Conservation (phyloP, 164 flowering plant species). For the Kingdonia uniflora region DNA sequence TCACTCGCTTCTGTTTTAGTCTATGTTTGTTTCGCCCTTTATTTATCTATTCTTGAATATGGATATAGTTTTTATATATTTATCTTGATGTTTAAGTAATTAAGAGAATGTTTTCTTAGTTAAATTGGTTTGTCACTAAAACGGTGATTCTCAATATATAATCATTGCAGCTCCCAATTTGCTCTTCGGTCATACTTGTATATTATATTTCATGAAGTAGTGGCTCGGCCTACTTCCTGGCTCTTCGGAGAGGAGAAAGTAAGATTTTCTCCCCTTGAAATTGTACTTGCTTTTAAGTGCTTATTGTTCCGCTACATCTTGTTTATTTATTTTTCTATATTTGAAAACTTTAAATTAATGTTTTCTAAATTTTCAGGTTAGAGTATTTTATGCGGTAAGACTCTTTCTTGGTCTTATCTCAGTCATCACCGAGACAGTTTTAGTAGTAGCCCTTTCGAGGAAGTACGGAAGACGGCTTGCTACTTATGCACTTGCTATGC, state of each 20-base stretch:
- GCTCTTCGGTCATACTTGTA: conserved; percentile 87
- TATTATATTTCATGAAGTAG: conserved; percentile 68
- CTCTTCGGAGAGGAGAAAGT: conserved; percentile 69
- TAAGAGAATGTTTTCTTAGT: conserved; percentile 1
- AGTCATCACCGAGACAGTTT: conserved; percentile 55
- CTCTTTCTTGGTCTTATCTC: conserved; percentile 78
- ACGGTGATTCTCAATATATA: not conserved
- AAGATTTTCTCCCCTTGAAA: conserved; percentile 15
- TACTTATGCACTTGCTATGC: conserved; percentile 85
- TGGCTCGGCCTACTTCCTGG: conserved; percentile 83
- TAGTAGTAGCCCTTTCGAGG: conserved; percentile 83
- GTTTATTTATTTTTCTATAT: conserved; percentile 1
- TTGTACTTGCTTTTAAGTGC: too few relatives aligned
- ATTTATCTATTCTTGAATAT: too few relatives aligned
- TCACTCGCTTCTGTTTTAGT: too few relatives aligned
- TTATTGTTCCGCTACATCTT: too few relatives aligned
- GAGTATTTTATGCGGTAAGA: conserved; percentile 89
- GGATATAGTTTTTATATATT: not conserved
- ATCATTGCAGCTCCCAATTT: conserved; percentile 69
- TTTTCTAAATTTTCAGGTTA: conserved; percentile 43
- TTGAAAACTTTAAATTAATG: not conserved
- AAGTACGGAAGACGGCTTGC: conserved; percentile 94
- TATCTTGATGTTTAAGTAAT: not conserved
- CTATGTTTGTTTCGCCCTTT: too few relatives aligned
- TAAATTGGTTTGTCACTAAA: not conserved